Base-by-base conservation (phyloP, 2,329 filamentous ascomycete species). In the Lecanoromycetidae sp. region DNA sequence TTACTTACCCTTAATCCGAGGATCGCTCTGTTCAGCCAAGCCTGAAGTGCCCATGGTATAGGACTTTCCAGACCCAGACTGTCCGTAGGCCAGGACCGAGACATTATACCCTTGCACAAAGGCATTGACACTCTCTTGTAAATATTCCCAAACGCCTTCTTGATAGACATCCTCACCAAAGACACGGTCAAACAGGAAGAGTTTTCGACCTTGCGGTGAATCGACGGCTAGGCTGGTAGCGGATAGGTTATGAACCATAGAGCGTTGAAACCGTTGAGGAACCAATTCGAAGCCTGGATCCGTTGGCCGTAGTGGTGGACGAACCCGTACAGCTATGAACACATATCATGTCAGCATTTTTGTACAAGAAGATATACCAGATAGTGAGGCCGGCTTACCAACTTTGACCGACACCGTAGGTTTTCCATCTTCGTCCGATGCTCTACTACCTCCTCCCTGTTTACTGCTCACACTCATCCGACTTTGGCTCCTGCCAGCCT, bases 31-130 rank as follows among this genome's bases (percentile, higher is more conserved):
- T 58, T 95, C 88, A 19, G 65, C 65, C 2, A 88, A 86, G 4
- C 87, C 87, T 0, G 90, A 87, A 0, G 91, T 98, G 48, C 91
- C 91, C 91, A 98, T 98, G 0, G 91, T 98, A 62, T 94, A 96
- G 2, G 90, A 96, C 68, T 98, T 98, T 57, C 91, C 91, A 9
- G 91, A 87, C 48, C 91, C 91, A 23, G 91, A 98, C 70, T 98
- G 91, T 55, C 91, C 91, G 60, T 98, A 98, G 39, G 91, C 91
- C 57, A 98, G 71, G 41, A 98, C 79, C 3, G 91, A 98, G 49
- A 98, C 91, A 77, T 98, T 98, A 75, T 96, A 98, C 46, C 91
- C 91, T 61, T 95, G 87, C 1, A 91, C 71, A 57, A 98, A 98
- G 2, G 88, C 85, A 57, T 74, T 79, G 56, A 96, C 84, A 57